Evolutionary conservation across 1,284 basidiomycete species (phyloP), one percentile per base, ranked within the genome.

Genomic region (Chiua sp.): DNA sequence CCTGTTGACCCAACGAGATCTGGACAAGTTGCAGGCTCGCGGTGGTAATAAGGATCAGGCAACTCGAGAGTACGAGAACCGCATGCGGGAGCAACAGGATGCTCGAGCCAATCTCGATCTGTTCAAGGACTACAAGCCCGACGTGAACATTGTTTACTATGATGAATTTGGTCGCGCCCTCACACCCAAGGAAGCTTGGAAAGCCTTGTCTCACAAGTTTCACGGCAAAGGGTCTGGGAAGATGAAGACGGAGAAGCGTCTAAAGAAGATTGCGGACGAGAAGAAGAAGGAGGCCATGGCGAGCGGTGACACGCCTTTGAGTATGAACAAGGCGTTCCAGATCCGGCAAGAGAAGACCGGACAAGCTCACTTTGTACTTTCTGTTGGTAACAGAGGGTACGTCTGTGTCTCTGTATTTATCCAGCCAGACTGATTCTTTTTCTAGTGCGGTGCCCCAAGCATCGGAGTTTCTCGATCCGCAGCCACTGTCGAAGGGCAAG

Each of bases 111-210:
- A 87, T 50, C 78, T 96, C 67, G 94, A 98, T 44, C 75, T 87
- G 52, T 99, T 93, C 85, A 92, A 90, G 77, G 85, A 92, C 72
- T 99, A 99, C 82, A 98, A 96, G 77, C 98, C 98, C 2, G 96
- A 98, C 75, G 85, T 99, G 68, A 94, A 97, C 65, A 94, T 99
- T 72, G 92, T 92, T 60, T 99, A 99, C 76, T 92, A 97, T 66
- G 98, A 99, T 75, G 96, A 98, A 76, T 94, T 94, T 72, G 98
- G 98, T n/a, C 84, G 96, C 23, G 76, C 83, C 63, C 81, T 98
- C 73, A 93, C 92, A 28, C 88, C 90, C 37, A 98, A 98, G 81
- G 98, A 99, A 78, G 95, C 96, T 16, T 98, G 96, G 95, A 97
- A 97, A 78, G 93, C 92, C 26, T 79, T 98, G 55, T 94, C 91